Conservation (phyloP, 2,329 filamentous ascomycete genomes). For the Aspergillus japonicus region DNA sequence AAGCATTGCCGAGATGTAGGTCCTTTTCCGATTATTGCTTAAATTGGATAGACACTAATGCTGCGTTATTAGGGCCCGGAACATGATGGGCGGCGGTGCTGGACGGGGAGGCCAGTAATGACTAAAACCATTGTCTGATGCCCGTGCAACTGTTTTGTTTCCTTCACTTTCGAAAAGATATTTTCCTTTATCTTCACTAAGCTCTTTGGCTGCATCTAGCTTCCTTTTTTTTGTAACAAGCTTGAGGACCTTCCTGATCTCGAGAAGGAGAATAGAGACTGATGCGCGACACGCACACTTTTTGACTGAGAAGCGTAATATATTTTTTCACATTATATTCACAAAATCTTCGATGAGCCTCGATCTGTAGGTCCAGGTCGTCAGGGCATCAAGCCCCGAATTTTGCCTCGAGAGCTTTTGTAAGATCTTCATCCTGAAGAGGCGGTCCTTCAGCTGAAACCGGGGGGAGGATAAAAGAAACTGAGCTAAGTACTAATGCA, state of each 20-base stretch:
- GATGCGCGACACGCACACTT: not conserved
- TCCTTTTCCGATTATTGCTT: slow-evolving; percentile 24
- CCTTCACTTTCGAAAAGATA: not conserved
- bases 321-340: slow-evolving; percentile 2
- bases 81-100: slow-evolving; percentile 61
- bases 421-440: not conserved
- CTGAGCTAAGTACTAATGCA: slow-evolving; percentile 19
- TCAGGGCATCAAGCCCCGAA: not conserved
- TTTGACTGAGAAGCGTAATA: not conserved
- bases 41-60: slow-evolving; percentile 9
- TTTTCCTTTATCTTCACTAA: slow-evolving; percentile 9
- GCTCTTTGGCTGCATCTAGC: slow-evolving; percentile 3
- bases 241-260: not conserved
- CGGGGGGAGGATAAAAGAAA: not conserved
- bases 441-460: not conserved
- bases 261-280: not conserved
- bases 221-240: not conserved
- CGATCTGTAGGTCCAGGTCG: not conserved
- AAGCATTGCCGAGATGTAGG: slow-evolving; percentile 88
- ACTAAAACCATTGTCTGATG: slow-evolving; percentile 3
- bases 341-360: slow-evolving; percentile 1
- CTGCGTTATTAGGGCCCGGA: slow-evolving; percentile 54
- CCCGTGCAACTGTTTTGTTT: not conserved
- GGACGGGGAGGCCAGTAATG: slow-evolving; percentile 35
- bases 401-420: not conserved